Evolutionary conservation across 2,329 filamentous ascomycete genomes (phyloP), one percentile per base, ranked within the genome.

Genomic region (Neodidymelliopsis sp.): DNA sequence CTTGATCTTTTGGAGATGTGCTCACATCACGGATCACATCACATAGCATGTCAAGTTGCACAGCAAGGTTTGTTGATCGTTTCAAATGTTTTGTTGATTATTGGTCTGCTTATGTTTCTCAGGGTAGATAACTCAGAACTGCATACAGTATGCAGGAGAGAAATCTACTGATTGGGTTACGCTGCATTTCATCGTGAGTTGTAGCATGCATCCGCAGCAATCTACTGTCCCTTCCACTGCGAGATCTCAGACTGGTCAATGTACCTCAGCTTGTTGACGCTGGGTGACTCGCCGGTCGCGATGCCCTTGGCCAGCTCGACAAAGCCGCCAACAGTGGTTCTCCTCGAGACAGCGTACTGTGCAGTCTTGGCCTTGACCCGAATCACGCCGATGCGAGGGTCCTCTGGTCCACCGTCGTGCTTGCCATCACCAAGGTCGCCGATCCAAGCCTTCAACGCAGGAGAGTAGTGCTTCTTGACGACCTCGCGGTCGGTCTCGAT

Each of bases 311-410:
- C 89, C 25, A 93, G 77, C 69, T 95, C 88, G 8, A 86, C 79
- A 2, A 83, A 81, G 16, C 85, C 79, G 5, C 85, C 81, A 11
- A 94, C 48, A 1, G 86, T 68, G 35, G 84, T 88, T 70, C 84
- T 86, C 50, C 79, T 77, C 45, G 67, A 78, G 28, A 90, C 72
- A 4, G 87, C 82, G 66, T 94, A 94, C 4, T 89, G 90, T 2
- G 84, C 86, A 1, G 88, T 88, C 59, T 81, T 80, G 12, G 86
- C 82, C 77, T 86, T 85, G 54, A 96, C 85, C 47, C 85, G 86
- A 63, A 96, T 96, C 56, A 96, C 75, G 28, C 85, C 89, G 58
- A 96, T 90, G 16, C 91, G 81, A 10, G 91, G 91, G 65, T 96
- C 91, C 1, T 90, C 83, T 53, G 87, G 86, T 2, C 88, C 86